These are phyloP conservation scores for Trichoderma endophyticum DNA, from an alignment of 2,329 filamentous ascomycete species.

Conservation along the genomic window DNA sequence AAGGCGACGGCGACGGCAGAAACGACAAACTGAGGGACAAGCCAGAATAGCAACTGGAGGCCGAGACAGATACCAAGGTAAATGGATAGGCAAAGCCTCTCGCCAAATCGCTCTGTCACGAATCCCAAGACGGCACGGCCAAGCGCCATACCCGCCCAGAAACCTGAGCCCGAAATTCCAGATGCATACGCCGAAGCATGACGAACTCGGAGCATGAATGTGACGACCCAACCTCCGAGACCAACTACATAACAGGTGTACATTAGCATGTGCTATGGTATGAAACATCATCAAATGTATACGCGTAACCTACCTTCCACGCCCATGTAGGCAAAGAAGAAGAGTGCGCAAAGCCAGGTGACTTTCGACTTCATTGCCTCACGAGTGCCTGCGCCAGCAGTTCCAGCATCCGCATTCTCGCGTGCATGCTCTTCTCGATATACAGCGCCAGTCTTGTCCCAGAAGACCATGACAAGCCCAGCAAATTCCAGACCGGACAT, in stretches of 20 bases:
- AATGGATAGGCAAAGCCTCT: conserved; percentile 55
- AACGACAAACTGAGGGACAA: conserved; percentile 58
- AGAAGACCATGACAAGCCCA: conserved; percentile 53
- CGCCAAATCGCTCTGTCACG: conserved; percentile 64
- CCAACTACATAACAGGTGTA: conserved; percentile 41
- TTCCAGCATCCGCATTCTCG: conserved; percentile 21
- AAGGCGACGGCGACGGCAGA: conserved; percentile 61
- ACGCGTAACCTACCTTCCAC: conserved; percentile 50
- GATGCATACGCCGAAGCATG: conserved; percentile 62
- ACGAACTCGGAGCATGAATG: conserved; percentile 73
- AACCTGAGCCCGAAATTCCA: conserved; percentile 71
- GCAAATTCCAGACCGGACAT: conserved; percentile 54
- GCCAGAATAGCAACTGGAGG: conserved; percentile 57
- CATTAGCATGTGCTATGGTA: background rate
- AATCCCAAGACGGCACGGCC: conserved; percentile 67
- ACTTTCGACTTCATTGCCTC: conserved; percentile 46
- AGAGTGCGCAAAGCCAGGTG: conserved; percentile 65
- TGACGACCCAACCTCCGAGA: conserved; percentile 75
- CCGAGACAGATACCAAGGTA: conserved; percentile 61
- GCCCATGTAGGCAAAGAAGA: conserved; percentile 71
- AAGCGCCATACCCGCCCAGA: conserved; percentile 74
- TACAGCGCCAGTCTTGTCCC: conserved; percentile 52
- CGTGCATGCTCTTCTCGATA: conserved; percentile 45
- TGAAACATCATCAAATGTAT: no score
- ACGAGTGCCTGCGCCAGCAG: conserved; percentile 33